Evolutionary conservation across 2,329 filamentous ascomycete species (phyloP).

Genomic region (Albophoma yamanashiensis): DNA sequence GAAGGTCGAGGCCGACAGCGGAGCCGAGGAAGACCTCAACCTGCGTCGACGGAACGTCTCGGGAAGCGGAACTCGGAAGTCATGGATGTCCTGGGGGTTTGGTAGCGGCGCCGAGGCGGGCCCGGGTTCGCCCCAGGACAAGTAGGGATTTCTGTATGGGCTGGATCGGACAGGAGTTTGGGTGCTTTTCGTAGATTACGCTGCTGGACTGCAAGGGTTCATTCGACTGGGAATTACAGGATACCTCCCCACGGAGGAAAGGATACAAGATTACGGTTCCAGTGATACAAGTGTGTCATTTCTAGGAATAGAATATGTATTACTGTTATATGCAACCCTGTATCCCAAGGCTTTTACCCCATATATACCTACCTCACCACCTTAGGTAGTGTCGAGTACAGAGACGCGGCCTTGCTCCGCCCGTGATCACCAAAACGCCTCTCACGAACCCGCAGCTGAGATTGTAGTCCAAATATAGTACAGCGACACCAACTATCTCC

Average conservation of each 20-base stretch:
- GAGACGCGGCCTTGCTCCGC: not conserved
- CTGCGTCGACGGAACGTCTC: conserved; percentile 20
- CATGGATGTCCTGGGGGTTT: conserved; percentile 42
- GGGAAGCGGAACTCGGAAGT: conserved; percentile 13
- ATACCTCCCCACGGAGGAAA: not conserved
- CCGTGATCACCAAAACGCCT: not conserved
- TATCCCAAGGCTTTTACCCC: not conserved
- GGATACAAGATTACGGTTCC: not conserved
- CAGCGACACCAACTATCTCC: not conserved
- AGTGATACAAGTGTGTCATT: not conserved
- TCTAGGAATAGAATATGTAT: not conserved
- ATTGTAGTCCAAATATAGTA: not conserved
- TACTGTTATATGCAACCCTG: not conserved
- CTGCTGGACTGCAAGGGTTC: not conserved
- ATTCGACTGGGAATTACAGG: not conserved
- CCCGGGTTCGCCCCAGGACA: conserved; percentile 28
- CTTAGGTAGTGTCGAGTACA: not conserved
- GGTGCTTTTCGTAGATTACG: conserved; percentile 11
- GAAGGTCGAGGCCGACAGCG: conserved; percentile 69
- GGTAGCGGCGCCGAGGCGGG: conserved; percentile 15
- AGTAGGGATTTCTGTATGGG: conserved; percentile 14
- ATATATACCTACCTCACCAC: too few relatives aligned
- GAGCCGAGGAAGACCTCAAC: conserved; percentile 39
- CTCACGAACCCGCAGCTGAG: not conserved
- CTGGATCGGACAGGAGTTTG: conserved; percentile 17